Conservation (phyloP, 1,139 yeast genomes). For the Pichia sp. region DNA sequence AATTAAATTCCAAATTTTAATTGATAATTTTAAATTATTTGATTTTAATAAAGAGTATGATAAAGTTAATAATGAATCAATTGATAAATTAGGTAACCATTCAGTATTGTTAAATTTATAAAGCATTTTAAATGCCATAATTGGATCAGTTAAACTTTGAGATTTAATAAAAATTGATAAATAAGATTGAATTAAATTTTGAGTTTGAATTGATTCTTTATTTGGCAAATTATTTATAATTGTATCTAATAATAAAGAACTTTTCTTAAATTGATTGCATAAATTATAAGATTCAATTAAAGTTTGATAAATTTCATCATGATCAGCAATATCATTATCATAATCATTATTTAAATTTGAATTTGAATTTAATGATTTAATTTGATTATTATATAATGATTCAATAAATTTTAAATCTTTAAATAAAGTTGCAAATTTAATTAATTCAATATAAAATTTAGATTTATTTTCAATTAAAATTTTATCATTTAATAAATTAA, state of each 20-base stretch:
- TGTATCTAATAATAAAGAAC: conserved; percentile 50
- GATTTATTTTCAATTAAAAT: conserved; percentile 10
- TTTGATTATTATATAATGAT: conserved; percentile 19
- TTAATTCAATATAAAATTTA: conserved; percentile 21
- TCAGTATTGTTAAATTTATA: conserved; percentile 24
- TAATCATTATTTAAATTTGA: no score
- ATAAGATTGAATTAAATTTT: conserved; percentile 18
- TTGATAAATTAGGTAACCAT: conserved; percentile 29
- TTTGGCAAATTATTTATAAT: conserved; percentile 20
- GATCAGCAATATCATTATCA: no score
- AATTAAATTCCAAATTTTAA: conserved; percentile 27
- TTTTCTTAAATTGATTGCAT: conserved; percentile 42
- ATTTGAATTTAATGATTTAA: conserved; percentile 5
- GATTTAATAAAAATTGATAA: conserved; percentile 26
- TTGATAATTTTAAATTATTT: conserved; percentile 21
- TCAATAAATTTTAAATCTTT: conserved; percentile 22
- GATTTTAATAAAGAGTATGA: conserved; percentile 20
- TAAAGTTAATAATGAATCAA: conserved; percentile 22
- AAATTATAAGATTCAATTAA: conserved; percentile 47
- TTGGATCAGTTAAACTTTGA: conserved; percentile 20
- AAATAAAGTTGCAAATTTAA: conserved; percentile 21
- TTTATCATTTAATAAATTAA: conserved; percentile 15
- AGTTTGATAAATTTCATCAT: conserved; percentile 44
- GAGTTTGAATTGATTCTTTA: conserved; percentile 10
- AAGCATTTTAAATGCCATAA: conserved; percentile 21